These are phyloP conservation scores for Clarireedia sp. DNA, from an alignment of 2,329 filamentous ascomycete species.

Conservation along the genomic window DNA sequence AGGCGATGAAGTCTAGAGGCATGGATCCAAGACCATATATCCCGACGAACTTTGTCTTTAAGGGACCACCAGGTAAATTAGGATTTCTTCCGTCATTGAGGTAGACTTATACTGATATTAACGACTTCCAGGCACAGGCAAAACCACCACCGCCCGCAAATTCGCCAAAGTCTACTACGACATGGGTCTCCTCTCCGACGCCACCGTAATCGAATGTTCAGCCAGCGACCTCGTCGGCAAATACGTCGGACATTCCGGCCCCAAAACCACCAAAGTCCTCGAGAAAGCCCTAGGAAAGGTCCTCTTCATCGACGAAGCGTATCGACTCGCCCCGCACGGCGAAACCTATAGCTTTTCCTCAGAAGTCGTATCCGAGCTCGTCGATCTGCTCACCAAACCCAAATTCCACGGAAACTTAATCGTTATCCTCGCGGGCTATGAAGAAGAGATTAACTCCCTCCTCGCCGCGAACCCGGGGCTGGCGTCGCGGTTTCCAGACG, in stretches of 20 bases:
- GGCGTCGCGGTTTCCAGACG: constrained; percentile 45
- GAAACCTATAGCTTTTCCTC: constrained; percentile 56
- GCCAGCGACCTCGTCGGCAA: constrained; percentile 59
- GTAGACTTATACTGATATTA: no score
- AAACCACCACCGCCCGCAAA: constrained; percentile 62
- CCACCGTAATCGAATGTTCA: constrained; percentile 56
- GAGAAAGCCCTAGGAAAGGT: constrained; percentile 4
- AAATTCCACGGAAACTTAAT: constrained; percentile 41
- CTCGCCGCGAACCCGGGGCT: constrained; percentile 44
- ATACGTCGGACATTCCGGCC: constrained; percentile 57
- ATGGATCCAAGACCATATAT: constrained; percentile 43
- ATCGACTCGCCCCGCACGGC: constrained; percentile 31
- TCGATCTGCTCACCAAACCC: constrained; percentile 36
- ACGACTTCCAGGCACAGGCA: constrained; percentile 46
- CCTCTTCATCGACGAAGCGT: constrained; percentile 3
- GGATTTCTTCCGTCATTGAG: no score
- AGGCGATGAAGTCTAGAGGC: constrained; percentile 35
- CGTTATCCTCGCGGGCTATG: constrained; percentile 47
- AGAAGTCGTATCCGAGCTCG: constrained; percentile 71
- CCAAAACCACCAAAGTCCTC: not conserved
- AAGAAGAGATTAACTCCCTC: constrained; percentile 43
- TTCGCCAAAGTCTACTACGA: constrained; percentile 70
- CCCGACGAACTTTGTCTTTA: constrained; percentile 49
- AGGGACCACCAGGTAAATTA: constrained; percentile 35
- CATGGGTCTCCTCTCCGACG: constrained; percentile 55